Base-by-base conservation (phyloP, 495 filamentous ascomycete species). In the Cercophora newfieldiana region DNA sequence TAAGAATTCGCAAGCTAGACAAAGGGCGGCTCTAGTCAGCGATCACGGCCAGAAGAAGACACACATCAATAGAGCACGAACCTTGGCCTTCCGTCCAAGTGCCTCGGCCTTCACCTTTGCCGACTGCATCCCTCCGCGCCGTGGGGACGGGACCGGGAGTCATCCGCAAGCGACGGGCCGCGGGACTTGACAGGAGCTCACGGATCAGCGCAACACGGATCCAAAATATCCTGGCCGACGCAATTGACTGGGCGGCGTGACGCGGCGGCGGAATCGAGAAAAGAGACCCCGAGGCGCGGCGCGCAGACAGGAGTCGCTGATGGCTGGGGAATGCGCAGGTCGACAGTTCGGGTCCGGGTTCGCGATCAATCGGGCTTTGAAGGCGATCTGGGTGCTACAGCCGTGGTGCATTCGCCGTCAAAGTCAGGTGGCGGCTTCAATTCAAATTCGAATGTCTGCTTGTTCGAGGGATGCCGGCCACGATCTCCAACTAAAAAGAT, bases 31-130 rank as follows among this genome's bases (percentile, higher is more conserved):
- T 21, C 2, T 12, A 3, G 68, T 82, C 63, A 79, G 74, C 61
- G 71, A 57, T 55, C 55, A 47, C 28, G 60, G 57, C 21, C 7
- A 59, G 59, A 19, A 37, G 61, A 66, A 28, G 29, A 55, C 19
- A 24, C n/a, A 61, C 53, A 47, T 61, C 50, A 33, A 67, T 0
- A 57, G 22, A 57, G 37, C 61, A 80, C 83, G 66, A 69, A 96
- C 93, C 90, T 97, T 97, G 77, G 90, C 90, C 84, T 94, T 93
- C 79, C 95, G 91, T 85, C 89, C 90, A 83, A 92, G 90, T 79
- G 90, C 84, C 84, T 95, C 94, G 80, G 90, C 89, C 85, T 91
- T 93, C 64, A 85, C 87, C 85, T 88, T 92, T 66, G 81, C 80
- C 73, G 83, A 74, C 80, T 85, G 83, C 84, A 86, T 86, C 72